A percentile compares a stretch with the other conserved stretches of the same genome.
phyloP scores from a whole-genome alignment of 352 stramenopile genomes.

The Thalassiosira exigua region DNA sequence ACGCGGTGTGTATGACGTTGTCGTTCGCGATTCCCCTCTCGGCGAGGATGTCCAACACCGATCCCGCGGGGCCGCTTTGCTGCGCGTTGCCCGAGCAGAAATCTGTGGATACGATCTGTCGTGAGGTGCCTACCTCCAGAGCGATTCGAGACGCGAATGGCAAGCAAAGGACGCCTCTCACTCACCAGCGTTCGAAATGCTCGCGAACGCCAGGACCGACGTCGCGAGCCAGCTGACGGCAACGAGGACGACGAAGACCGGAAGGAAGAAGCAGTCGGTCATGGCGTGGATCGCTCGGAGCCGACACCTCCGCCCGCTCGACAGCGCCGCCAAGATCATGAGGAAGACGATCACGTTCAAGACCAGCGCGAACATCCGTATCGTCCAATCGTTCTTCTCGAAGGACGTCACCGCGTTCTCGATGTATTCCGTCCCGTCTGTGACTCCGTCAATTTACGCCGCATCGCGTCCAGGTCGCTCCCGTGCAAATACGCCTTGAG shows the following conservation, averaged over 20 bases:
- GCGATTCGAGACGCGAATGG: background rate
- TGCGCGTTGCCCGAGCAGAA: conserved; percentile 41
- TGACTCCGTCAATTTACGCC: conserved; percentile 33
- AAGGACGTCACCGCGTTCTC: conserved; percentile 23
- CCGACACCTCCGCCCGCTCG: conserved; percentile 11
- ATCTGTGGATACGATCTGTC: conserved; percentile 45
- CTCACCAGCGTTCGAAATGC: conserved; percentile 33
- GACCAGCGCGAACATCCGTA: conserved; percentile 44
- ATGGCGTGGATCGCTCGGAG: conserved; percentile 36
- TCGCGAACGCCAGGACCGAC: conserved; percentile 28
- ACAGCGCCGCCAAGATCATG: conserved; percentile 44
- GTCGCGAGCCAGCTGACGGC: conserved; percentile 32
- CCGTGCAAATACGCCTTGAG: conserved; percentile 31
- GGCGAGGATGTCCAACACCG: conserved; percentile 36
- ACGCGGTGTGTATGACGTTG: conserved; percentile 40
- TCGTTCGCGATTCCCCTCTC: conserved; percentile 24
- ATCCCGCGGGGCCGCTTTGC: conserved; percentile 35
- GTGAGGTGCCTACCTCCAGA: background rate
- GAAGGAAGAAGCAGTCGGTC: conserved; percentile 36
- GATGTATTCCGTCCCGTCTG: conserved; percentile 29
- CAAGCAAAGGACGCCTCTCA: background rate
- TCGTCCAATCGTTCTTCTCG: conserved; percentile 55
- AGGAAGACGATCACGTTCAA: conserved; percentile 38
- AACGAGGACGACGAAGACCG: conserved; percentile 42
- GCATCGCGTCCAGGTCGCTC: conserved; percentile 35